Base-by-base conservation (phyloP, 176 grass and related monocot species). In the Aechmea fasciata region DNA sequence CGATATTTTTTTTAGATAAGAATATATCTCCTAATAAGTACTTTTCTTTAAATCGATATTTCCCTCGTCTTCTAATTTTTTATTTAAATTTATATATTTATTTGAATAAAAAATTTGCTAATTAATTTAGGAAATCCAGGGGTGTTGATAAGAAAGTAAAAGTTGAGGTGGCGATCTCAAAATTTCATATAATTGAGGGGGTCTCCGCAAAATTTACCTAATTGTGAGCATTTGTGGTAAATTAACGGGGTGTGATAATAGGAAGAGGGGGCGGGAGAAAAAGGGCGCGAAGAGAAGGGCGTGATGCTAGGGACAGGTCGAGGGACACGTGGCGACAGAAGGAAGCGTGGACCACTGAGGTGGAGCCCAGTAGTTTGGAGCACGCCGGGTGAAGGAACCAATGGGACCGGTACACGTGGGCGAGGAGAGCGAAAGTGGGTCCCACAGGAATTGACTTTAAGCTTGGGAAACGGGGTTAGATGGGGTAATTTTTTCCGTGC, bases 401-500 rank as follows among this genome's bases (percentile, higher is more conserved):
- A 79, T 79, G 57, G 68, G 69, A 48, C 53, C 51, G 19, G n/a
- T 33, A 66, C 68, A 72, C 67, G 77, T 63, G 64, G 57, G 22
- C 25, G 4, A 14, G 51, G 9, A 18, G 13, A 9, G 52, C 2
- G 17, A 12, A 3, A 54, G 50, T 24, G 64, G 65, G 24, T 57
- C 75, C 75, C 1, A 15, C 50, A 57, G 48, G 51, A 47, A 11
- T 61, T 61, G 55, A 61, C 55, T 59, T 57, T 57, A 57, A 57
- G 52, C 52, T 13, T 57, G 3, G 17, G 52, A 57, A 55, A 57
- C 18, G 11, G 53, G 7, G 1, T 11, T 17, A 57, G 53, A 13
- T 19, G 18, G 25, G 2, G 25, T 26, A 26, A 26, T 26, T 26
- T 26, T 26, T 26, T 26, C 25, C 25, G 25, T 26, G 25, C 25